Base-by-base conservation (phyloP, 169 alveolate species). In the Babesia gibsoni region DNA sequence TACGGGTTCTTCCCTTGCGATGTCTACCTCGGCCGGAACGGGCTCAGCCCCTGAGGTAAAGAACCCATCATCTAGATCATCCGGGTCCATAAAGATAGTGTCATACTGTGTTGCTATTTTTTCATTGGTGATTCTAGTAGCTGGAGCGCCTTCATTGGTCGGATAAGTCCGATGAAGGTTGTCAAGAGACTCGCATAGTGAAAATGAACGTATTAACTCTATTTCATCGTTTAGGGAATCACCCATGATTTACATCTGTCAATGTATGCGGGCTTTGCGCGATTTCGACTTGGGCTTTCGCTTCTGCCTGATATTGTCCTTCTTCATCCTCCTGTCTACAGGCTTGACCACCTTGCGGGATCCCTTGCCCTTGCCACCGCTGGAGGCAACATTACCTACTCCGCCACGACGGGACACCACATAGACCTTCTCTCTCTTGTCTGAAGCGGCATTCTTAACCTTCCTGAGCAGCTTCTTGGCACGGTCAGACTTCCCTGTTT, bases 281-380 rank as follows among this genome's bases (percentile, higher is more conserved):
- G 82, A 67, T 23, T 63, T 90, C 49, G 49, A 72, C 37, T 72
- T 90, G 69, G 84, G 83, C 81, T 87, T 90, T 12, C 81, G 67
- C 41, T 88, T 74, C 30, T 90, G 52, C 49, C 96, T 95, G 80
- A 96, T 84, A 72, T 93, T 91, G 84, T 95, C 99, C 81, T 96
- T 94, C 86, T 94, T 96, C 57, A 96, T 72, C 80, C 99, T 91
- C 83, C 91, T 94, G 86, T 96, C 99, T n/a, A 96, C 99, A 67
- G 89, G 89, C 84, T 93, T 95, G 48, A 84, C 87, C 64, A 77
- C 83, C 70, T 72, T 94, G 82, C 70, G 90, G 56, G 75, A 81
- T 79, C 87, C 94, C 89, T 64, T 90, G 82, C 84, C 90, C 67
- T 52, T 90, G 91, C 82, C 88, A 6, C 22, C 12, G 89, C 67